Conservation (phyloP, 768 basidiomycete genomes). For the Tubosaeta sp. region DNA sequence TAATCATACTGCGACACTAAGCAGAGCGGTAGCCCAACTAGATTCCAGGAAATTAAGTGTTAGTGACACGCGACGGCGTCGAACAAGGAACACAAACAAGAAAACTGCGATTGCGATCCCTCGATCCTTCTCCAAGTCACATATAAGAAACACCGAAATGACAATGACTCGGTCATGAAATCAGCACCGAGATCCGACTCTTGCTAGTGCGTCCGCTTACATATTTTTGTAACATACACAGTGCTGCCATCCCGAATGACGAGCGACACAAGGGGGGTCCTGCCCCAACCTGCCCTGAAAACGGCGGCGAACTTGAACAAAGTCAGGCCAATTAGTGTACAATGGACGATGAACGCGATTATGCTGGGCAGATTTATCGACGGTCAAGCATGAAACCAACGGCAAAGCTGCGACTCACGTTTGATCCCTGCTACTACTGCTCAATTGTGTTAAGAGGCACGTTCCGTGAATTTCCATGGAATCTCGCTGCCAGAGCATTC, state of each 20-base stretch:
- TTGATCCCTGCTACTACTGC: not conserved
- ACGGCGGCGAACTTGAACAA: constrained; percentile 15
- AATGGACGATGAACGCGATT: constrained; percentile 12
- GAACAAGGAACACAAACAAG: constrained; percentile 4
- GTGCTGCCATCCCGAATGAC: constrained; percentile 15
- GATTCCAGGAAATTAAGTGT: not conserved
- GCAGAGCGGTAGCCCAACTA: constrained; percentile 14
- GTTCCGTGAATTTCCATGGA: not conserved
- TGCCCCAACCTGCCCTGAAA: constrained; percentile 15
- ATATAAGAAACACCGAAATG: not conserved
- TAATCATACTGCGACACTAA: constrained; percentile 11
- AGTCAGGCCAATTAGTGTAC: constrained; percentile 13
- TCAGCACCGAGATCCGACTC: not conserved
- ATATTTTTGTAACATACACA: constrained; percentile 1
- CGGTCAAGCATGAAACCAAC: not conserved
- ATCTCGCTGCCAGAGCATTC: not conserved
- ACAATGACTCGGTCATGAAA: not conserved
- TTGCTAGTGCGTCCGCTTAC: constrained; percentile 7
- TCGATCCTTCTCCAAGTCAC: not conserved
- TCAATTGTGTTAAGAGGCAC: constrained; percentile 7
- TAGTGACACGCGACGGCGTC: not conserved
- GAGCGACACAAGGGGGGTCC: constrained; percentile 18
- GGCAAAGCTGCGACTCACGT: not conserved
- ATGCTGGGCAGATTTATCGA: constrained; percentile 2
- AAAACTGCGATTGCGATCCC: not conserved